phyloP scores from a whole-genome alignment of 2,329 filamentous ascomycete species.

The Neonectria neomacrospora region DNA sequence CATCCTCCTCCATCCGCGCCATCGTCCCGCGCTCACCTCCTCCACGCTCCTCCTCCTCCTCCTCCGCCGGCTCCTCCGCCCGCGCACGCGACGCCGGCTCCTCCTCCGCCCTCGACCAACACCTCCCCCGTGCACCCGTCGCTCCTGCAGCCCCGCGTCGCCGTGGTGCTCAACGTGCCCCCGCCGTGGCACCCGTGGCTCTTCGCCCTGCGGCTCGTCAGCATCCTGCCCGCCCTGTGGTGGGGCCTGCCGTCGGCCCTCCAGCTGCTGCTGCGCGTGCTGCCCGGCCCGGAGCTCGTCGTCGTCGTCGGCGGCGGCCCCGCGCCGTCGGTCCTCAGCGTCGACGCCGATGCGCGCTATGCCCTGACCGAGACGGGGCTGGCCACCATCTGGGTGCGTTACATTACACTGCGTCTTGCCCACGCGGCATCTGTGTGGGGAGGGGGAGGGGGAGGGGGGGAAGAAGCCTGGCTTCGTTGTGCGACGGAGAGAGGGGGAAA shows the following conservation, averaged over 20 bases:
- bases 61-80: slow-evolving; percentile 1
- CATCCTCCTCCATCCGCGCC: slow-evolving; percentile 34
- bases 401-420: background rate
- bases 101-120: background rate
- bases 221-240: slow-evolving; percentile 75
- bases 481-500: background rate
- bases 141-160: slow-evolving; percentile 79
- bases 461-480: background rate
- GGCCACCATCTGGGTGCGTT: slow-evolving; percentile 78
- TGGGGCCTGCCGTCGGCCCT: slow-evolving; percentile 77
- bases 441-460: background rate
- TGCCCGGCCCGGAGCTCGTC: slow-evolving; percentile 53
- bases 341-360: slow-evolving; percentile 46
- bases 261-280: slow-evolving; percentile 73
- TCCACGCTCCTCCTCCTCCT: background rate
- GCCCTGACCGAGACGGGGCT: slow-evolving; percentile 74
- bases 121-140: slow-evolving; percentile 47
- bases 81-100: background rate
- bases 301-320: slow-evolving; percentile 41
- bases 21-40: slow-evolving; percentile 1
- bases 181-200: slow-evolving; percentile 78
- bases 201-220: slow-evolving; percentile 77
- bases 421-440: too few relatives aligned
- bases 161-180: slow-evolving; percentile 80
- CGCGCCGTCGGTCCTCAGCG: slow-evolving; percentile 31